A percentile compares a stretch with the other conserved stretches of the same genome.
Conservation (phyloP, 2,329 filamentous ascomycete species). For the Sclerotinia trifoliorum region DNA sequence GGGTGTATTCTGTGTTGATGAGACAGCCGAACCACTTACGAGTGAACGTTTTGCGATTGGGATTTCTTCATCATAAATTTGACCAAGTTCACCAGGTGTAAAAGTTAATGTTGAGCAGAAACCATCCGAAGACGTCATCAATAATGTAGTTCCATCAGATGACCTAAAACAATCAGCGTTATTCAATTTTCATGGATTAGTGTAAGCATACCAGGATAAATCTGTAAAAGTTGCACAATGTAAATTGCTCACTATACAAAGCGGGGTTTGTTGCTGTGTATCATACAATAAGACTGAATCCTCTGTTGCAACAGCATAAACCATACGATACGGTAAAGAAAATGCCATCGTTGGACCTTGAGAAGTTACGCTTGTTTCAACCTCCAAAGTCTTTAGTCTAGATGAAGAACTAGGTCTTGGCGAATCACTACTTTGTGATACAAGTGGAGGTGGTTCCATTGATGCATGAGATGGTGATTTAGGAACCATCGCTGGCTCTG, state of each 20-base stretch:
- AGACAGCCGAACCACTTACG: conserved; percentile 41
- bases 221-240: conserved; percentile 98
- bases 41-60: conserved; percentile 48
- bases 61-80: conserved; percentile 70
- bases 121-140: conserved; percentile 97
- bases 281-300: conserved; percentile 95
- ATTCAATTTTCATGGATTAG: not conserved
- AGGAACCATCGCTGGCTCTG: conserved; percentile 67
- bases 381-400: conserved; percentile 40
- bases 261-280: conserved; percentile 90
- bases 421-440: conserved; percentile 49
- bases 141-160: conserved; percentile 70
- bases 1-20: conserved; percentile 65
- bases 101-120: conserved; percentile 95
- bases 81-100: conserved; percentile 76
- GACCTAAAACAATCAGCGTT: conserved; percentile 52
- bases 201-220: conserved; percentile 74
- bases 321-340: conserved; percentile 83
- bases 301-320: conserved; percentile 96
- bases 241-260: conserved; percentile 93
- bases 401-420: conserved; percentile 45
- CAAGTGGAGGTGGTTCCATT: conserved; percentile 78
- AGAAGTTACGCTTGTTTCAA: conserved; percentile 50
- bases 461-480: conserved; percentile 57
- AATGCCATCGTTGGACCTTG: conserved; percentile 71